phyloP scores from a whole-genome alignment of 2,329 filamentous ascomycete species.

The Fonsecaea pedrosoi region DNA sequence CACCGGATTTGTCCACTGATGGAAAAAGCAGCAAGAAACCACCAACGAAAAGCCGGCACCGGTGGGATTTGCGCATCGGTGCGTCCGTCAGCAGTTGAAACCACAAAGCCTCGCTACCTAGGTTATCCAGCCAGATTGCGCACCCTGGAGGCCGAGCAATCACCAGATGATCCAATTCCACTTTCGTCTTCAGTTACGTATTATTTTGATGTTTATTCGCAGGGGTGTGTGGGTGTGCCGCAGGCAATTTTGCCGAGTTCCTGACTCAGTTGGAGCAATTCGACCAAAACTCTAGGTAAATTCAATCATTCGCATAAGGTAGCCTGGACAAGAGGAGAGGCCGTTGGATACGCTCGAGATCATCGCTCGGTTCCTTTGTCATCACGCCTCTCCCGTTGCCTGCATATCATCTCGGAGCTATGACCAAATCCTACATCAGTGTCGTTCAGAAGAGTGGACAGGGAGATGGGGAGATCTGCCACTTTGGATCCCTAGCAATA shows the following conservation, averaged over 20 bases:
- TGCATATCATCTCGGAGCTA: background rate
- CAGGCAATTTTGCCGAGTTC: background rate
- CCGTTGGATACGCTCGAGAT: background rate
- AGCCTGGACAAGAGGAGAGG: background rate
- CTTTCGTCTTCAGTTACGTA: background rate
- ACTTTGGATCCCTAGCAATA: background rate
- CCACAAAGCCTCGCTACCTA: background rate
- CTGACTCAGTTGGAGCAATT: background rate
- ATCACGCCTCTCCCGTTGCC: background rate
- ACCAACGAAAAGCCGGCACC: background rate
- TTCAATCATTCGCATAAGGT: background rate
- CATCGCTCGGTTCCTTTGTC: background rate
- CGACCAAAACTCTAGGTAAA: background rate
- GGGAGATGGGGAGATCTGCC: background rate
- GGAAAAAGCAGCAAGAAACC: background rate
- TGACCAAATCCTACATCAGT: background rate
- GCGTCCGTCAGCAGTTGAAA: background rate
- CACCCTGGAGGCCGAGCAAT: background rate
- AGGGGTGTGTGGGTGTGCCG: background rate
- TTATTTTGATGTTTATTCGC: slow-evolving; percentile 1
- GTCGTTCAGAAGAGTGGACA: background rate
- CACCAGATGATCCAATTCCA: background rate
- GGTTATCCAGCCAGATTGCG: background rate
- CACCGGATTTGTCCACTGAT: background rate
- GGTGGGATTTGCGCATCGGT: background rate